phyloP scores from a whole-genome alignment of 1,139 yeast species.

The Debaryomycetaceae sp. region DNA sequence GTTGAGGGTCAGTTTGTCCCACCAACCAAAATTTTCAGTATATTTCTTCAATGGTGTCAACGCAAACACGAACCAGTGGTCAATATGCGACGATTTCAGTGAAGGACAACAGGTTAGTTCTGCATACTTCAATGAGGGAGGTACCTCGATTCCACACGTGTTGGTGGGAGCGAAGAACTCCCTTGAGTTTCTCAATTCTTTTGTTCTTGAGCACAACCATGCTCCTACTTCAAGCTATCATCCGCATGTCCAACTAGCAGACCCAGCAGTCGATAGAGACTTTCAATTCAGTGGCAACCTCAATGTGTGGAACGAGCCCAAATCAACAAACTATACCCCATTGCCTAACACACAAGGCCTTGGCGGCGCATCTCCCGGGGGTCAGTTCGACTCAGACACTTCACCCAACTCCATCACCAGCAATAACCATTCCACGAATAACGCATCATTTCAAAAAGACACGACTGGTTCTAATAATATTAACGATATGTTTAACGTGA shows the following conservation, averaged over 20 bases:
- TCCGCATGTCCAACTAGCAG: constrained; percentile 14
- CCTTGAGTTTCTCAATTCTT: constrained; percentile 50
- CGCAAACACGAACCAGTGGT: constrained; percentile 66
- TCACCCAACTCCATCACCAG: constrained; percentile 22
- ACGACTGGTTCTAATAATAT: constrained; percentile 3
- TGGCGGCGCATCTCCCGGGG: constrained; percentile 21
- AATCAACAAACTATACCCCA: constrained; percentile 2
- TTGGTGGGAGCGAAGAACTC: constrained; percentile 52
- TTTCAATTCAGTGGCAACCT: constrained; percentile 18
- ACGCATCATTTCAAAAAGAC: constrained; percentile 1
- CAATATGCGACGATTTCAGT: constrained; percentile 77
- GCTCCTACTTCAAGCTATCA: constrained; percentile 10
- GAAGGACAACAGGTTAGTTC: constrained; percentile 76
- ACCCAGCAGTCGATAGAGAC: constrained; percentile 13
- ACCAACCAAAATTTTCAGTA: constrained; percentile 74
- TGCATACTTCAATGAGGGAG: constrained; percentile 58
- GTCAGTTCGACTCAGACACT: constrained; percentile 21
- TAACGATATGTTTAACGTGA: constrained; percentile 22
- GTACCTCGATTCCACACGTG: constrained; percentile 50
- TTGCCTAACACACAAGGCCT: background rate
- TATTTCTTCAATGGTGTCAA: constrained; percentile 54
- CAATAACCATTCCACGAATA: constrained; percentile 8
- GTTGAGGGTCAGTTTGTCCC: constrained; percentile 47
- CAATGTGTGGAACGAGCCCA: constrained; percentile 21
- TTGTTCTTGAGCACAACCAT: constrained; percentile 43